Evolutionary conservation across 1,139 yeast genomes (phyloP).

Genomic region (Geotrichum cucujoidarum): DNA sequence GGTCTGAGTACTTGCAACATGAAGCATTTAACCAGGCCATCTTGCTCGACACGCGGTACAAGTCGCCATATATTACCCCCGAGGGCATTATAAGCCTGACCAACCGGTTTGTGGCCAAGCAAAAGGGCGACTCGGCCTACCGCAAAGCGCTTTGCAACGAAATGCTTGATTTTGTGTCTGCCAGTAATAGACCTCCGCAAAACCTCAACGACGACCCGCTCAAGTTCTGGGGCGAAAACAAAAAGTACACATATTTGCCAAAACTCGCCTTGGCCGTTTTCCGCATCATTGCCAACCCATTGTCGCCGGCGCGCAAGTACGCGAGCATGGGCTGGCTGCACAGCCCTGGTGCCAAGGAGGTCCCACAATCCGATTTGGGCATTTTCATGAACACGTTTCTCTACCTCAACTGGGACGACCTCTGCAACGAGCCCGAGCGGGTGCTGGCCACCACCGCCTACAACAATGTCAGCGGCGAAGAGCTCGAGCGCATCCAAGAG

Average conservation of each 20-base stretch:
- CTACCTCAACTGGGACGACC: neutral
- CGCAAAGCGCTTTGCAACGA: neutral
- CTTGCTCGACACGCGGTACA: neutral
- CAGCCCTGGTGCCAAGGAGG: neutral
- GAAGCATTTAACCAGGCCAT: neutral
- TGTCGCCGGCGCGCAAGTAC: neutral
- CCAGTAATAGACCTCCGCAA: neutral
- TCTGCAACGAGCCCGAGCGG: neutral
- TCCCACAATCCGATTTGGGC: neutral
- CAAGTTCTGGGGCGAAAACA: neutral
- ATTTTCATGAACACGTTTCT: neutral
- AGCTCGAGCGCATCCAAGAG: neutral
- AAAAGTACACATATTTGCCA: neutral
- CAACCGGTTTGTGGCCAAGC: neutral
- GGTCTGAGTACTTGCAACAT: neutral
- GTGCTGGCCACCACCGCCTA: neutral
- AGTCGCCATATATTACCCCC: neutral
- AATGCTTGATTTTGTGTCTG: neutral
- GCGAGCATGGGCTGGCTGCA: neutral
- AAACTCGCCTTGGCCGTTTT: neutral
- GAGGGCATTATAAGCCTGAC: neutral
- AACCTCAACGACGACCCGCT: neutral
- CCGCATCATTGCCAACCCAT: neutral
- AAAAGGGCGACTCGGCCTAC: neutral
- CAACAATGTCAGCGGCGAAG: neutral